Percentiles rank a stretch among this genome's conserved stretches.
Conservation (phyloP, 2,329 filamentous ascomycete species). For the Fusarium odoratissimum region DNA sequence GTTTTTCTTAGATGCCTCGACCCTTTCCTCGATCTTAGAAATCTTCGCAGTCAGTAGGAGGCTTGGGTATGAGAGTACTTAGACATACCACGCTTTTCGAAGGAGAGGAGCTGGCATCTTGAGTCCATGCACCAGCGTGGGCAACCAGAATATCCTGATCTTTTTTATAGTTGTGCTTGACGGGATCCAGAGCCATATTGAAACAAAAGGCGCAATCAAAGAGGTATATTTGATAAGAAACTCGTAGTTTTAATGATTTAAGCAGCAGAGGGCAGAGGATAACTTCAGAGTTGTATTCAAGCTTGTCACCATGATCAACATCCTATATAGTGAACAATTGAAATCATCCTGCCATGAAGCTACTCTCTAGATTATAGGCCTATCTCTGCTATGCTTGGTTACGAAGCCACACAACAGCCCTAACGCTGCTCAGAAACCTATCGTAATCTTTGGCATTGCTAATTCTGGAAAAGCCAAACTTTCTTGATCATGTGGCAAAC, state of each 20-base stretch:
- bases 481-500: neutral
- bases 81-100: neutral
- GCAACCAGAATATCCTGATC: neutral
- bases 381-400: neutral
- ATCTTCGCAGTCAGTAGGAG: neutral
- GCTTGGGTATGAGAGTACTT: fast-evolving
- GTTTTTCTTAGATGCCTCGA: neutral
- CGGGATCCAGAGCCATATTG: slow-evolving; percentile 2
- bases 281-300: neutral
- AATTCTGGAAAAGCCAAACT: neutral
- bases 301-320: fast-evolving
- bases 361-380: no score
- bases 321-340: neutral
- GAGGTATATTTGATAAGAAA: neutral
- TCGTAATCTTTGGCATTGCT: neutral
- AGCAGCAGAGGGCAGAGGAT: neutral
- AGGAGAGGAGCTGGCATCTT: neutral
- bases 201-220: neutral
- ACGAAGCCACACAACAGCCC: neutral
- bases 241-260: neutral
- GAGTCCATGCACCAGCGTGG: slow-evolving; percentile 1
- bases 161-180: neutral
- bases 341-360: neutral
- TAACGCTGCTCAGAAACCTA: neutral
- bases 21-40: neutral